phyloP scores from a whole-genome alignment of 208 protist species.

The Trypanosoma grayi region DNA sequence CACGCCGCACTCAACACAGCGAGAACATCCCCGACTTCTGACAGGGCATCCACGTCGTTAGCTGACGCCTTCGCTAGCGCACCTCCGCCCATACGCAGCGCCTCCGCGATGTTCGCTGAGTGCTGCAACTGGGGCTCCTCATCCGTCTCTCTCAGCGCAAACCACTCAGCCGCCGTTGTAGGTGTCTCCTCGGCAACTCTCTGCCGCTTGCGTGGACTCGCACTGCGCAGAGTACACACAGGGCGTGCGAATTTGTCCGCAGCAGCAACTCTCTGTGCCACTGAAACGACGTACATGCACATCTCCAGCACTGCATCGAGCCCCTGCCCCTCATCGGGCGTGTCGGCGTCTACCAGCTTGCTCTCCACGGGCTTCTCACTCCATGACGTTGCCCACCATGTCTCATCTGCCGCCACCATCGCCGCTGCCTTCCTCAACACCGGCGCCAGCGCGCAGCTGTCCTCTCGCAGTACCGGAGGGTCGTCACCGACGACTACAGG shows the following conservation, averaged over 20 bases:
- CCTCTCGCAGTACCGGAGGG: background rate
- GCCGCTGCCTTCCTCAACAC: background rate
- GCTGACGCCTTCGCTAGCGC: background rate
- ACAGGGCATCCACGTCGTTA: constrained; percentile 18
- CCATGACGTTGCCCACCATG: constrained; percentile 1
- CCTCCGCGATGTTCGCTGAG: background rate
- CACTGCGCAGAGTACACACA: background rate
- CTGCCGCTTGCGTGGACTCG: background rate
- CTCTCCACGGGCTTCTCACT: background rate
- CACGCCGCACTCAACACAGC: constrained; percentile 37
- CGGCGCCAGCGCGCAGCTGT: background rate
- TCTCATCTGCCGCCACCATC: background rate
- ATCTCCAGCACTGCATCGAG: background rate
- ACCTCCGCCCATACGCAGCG: background rate
- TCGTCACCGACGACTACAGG: too few species aligned
- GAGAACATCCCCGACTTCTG: constrained; percentile 52
- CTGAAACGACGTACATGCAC: background rate
- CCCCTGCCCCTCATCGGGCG: background rate
- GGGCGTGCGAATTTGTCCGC: background rate
- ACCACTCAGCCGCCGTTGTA: background rate
- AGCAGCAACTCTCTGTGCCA: constrained; percentile 4
- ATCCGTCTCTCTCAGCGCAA: background rate
- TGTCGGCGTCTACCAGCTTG: background rate
- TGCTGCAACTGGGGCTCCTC: background rate
- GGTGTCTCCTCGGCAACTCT: background rate